Evolutionary conservation across 495 filamentous ascomycete genomes (phyloP), one percentile per base, ranked within the genome.

Genomic region (Acidiella bohemica): DNA sequence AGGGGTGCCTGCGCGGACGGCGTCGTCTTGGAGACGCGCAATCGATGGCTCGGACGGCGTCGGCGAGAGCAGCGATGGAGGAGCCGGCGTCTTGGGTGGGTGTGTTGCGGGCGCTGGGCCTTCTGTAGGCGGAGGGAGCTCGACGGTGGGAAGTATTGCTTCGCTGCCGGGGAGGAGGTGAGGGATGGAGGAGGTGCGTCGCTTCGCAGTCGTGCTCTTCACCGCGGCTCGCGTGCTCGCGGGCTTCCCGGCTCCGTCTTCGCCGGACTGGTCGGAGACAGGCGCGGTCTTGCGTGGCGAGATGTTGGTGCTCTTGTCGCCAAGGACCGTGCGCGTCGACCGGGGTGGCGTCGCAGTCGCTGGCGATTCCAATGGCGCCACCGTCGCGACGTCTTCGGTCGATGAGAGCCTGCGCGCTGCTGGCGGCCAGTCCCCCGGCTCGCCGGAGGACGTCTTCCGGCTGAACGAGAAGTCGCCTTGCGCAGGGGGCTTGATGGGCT

Each of bases 401-500:
- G n/a, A n/a, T n/a, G n/a, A n/a, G n/a, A n/a, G n/a, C n/a, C n/a
- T n/a, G n/a, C n/a, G n/a, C n/a, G n/a, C n/a, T n/a, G n/a, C n/a
- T n/a, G n/a, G n/a, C n/a, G n/a, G n/a, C n/a, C n/a, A n/a, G n/a
- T n/a, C n/a, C n/a, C n/a, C n/a, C n/a, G n/a, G n/a, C n/a, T n/a
- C n/a, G n/a, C n/a, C n/a, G n/a, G n/a, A n/a, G n/a, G n/a, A n/a
- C n/a, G n/a, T 37, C 38, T 51, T 56, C 9, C 58, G 49, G 38
- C 53, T 60, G 49, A 70, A 77, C 37, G 69, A 61, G 48, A 77
- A 76, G 13, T 61, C 67, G 16, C 64, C 65, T 24, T 41, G 30
- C 17, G 59, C 58, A 14, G 41, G 45, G 17, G 53, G 42, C 7
- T 38, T 50, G 23, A 55, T 44, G 32, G 36, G 40, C 32, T 63